Percentiles rank a stretch among this genome's conserved stretches.
Conservation (phyloP, 73 alveolate species). For the Paramecium bursaria region DNA sequence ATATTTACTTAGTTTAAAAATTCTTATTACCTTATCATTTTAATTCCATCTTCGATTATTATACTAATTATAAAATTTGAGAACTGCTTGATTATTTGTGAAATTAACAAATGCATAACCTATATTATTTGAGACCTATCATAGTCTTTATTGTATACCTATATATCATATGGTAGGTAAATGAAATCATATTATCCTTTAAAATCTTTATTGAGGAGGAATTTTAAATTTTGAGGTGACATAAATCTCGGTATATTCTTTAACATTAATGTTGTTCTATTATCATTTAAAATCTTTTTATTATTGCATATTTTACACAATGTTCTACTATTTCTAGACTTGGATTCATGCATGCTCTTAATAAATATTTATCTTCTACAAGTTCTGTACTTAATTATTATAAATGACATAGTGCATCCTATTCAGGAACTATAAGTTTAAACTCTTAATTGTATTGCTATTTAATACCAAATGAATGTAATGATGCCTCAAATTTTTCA, state of each 20-base stretch:
- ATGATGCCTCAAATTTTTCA: slow-evolving; percentile 60
- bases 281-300: slow-evolving; percentile 22
- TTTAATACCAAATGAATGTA: slow-evolving; percentile 40
- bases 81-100: background rate
- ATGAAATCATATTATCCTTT: slow-evolving; percentile 18
- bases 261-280: slow-evolving; percentile 51
- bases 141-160: background rate
- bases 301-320: background rate
- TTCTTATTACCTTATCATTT: slow-evolving; percentile 24
- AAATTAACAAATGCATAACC: slow-evolving; percentile 62
- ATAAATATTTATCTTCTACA: slow-evolving; percentile 3
- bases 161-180: slow-evolving; percentile 17
- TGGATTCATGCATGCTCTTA: background rate
- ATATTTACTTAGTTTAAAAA: slow-evolving; percentile 3
- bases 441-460: slow-evolving; percentile 7
- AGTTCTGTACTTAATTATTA: slow-evolving; percentile 26
- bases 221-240: slow-evolving; percentile 35
- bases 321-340: slow-evolving; percentile 36
- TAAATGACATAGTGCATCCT: slow-evolving; percentile 17
- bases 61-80: slow-evolving; percentile 28
- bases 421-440: slow-evolving; percentile 46
- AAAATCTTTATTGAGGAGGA: slow-evolving; percentile 30
- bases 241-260: slow-evolving; percentile 42
- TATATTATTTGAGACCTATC: slow-evolving; percentile 10
- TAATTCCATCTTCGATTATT: slow-evolving; percentile 35